A percentile compares a stretch with the other conserved stretches of the same genome.
Conservation (phyloP, 2,329 filamentous ascomycete species). For the Paradendryphiella salina region DNA sequence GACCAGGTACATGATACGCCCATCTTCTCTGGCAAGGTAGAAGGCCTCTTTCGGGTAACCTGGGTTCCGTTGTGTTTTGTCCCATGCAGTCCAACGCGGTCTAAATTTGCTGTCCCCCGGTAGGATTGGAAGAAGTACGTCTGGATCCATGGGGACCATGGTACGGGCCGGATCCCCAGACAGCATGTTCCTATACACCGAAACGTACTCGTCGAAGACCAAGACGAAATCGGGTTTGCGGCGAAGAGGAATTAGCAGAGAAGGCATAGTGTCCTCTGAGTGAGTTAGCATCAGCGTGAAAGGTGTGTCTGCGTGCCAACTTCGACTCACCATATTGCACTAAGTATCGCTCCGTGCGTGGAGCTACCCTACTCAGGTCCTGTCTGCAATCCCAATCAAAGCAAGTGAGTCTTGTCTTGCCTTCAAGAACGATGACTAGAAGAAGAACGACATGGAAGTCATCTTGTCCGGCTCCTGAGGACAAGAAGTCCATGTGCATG, state of each 20-base stretch:
- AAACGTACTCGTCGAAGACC: constrained; percentile 45
- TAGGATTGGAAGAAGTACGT: constrained; percentile 53
- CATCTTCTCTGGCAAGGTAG: constrained; percentile 87
- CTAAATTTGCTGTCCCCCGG: constrained; percentile 36
- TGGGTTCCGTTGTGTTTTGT: constrained; percentile 67
- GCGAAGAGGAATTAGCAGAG: constrained; percentile 48
- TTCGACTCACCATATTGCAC: constrained; percentile 34
- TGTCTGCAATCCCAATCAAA: constrained; percentile 59
- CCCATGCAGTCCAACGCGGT: constrained; percentile 83
- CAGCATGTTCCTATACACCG: constrained; percentile 47
- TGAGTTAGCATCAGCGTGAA: constrained; percentile 11
- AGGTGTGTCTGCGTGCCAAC: not conserved
- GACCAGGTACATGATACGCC: constrained; percentile 73
- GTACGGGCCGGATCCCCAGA: constrained; percentile 43
- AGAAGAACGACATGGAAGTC: constrained; percentile 76
- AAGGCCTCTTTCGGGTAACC: constrained; percentile 71
- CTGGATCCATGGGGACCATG: constrained; percentile 18
- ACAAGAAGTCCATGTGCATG: constrained; percentile 83
- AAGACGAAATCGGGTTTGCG: constrained; percentile 49
- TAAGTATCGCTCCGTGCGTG: constrained; percentile 32
- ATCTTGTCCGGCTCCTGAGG: constrained; percentile 66
- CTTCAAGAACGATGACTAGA: constrained; percentile 56
- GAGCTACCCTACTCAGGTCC: constrained; percentile 32
- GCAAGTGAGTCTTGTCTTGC: constrained; percentile 53
- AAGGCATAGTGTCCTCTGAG: constrained; percentile 43